Evolutionary conservation across 2,329 filamentous ascomycete genomes (phyloP).

Genomic region (Lasiodiplodia citricola): DNA sequence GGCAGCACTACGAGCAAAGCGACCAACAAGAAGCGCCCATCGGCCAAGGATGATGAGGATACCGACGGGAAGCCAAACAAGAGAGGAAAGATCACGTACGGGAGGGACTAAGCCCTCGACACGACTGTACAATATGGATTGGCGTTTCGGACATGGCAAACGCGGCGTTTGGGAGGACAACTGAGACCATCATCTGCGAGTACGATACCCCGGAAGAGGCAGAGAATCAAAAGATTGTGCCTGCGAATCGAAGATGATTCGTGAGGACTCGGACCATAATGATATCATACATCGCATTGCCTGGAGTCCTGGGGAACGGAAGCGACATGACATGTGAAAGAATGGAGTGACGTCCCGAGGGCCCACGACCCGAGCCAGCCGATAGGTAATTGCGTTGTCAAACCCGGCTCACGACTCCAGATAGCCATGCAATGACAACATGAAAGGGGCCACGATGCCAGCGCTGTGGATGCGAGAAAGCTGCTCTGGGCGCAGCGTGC

Average conservation of each 20-base stretch:
- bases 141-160: conserved; percentile 14
- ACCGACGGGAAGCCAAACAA: conserved; percentile 52
- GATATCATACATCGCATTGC: conserved; percentile 17
- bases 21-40: conserved; percentile 50
- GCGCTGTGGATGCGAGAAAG: conserved; percentile 7
- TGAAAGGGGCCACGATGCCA: conserved; percentile 19
- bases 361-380: background rate
- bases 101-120: conserved; percentile 41
- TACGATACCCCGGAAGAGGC: conserved; percentile 21
- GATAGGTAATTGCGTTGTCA: background rate
- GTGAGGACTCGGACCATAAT: conserved; percentile 6
- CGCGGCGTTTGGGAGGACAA: conserved; percentile 19
- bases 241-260: conserved; percentile 20
- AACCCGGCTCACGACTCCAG: background rate
- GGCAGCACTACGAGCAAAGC: conserved; percentile 42
- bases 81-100: conserved; percentile 58
- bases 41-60: conserved; percentile 52
- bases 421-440: conserved; percentile 12
- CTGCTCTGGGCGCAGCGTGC: conserved; percentile 8
- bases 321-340: conserved; percentile 22
- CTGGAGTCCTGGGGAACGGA: conserved; percentile 5
- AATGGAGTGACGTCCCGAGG: background rate
- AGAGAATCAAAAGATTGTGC: conserved; percentile 1
- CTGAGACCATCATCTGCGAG: conserved; percentile 21
- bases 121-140: conserved; percentile 3